Conservation (phyloP, 2,329 filamentous ascomycete species). For the Westerdykella aurantiaca region DNA sequence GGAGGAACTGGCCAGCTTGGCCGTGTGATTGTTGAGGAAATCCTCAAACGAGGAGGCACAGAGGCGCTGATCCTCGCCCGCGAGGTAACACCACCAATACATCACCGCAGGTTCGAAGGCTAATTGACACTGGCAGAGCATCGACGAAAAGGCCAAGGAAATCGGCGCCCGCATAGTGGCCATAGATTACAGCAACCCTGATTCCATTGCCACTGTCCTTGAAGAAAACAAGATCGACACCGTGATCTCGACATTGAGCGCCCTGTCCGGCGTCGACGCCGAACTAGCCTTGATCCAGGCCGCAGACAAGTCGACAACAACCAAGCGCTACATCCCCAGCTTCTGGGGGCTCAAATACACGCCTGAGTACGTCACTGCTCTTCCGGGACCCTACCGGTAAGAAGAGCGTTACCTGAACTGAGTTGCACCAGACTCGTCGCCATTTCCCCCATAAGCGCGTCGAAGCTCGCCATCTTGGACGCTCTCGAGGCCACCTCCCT, state of each 20-base stretch:
- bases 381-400: too few species aligned
- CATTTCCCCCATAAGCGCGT: too few species aligned
- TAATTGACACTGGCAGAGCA: not conserved
- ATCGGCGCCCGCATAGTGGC: conserved; percentile 3
- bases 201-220: conserved; percentile 4
- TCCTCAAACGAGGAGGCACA: too few species aligned
- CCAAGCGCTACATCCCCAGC: conserved; percentile 15
- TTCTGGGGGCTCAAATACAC: conserved; percentile 10
- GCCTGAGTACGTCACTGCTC: conserved; percentile 6
- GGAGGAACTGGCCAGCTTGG: too few species aligned
- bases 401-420: too few species aligned
- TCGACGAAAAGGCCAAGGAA: conserved; percentile 2
- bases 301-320: conserved; percentile 5
- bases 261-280: conserved; percentile 3
- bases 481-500: conserved; percentile 16
- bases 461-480: not conserved
- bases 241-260: conserved; percentile 12
- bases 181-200: conserved; percentile 7
- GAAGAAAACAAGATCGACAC: conserved; percentile 7
- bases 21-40: too few species aligned
- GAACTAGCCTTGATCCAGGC: conserved; percentile 12
- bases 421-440: too few species aligned
- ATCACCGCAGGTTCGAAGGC: not conserved
- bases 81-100: too few species aligned
- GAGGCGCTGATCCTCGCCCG: too few species aligned